Evolutionary conservation across 805 yeast genomes (phyloP).

Genomic region (Barnettozyma populi): DNA sequence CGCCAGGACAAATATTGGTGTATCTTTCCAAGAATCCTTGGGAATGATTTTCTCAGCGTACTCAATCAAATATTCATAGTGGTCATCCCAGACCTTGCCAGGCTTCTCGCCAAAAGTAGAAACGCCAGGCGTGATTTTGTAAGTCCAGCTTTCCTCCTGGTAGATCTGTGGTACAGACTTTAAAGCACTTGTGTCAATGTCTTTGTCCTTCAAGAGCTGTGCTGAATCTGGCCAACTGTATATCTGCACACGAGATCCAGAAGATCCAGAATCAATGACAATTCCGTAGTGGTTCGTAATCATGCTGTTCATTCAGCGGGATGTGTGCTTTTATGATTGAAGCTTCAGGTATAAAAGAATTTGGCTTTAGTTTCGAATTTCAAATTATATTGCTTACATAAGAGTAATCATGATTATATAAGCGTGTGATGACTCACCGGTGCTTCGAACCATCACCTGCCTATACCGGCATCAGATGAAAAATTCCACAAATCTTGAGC

Average conservation of each 20-base stretch:
- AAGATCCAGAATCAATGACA: constrained; percentile 92
- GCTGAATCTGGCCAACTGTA: constrained; percentile 69
- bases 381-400: neutral
- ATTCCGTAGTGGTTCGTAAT: constrained; percentile 57
- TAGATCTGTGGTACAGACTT: constrained; percentile 63
- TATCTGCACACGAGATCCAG: constrained; percentile 85
- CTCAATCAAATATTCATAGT: constrained; percentile 57
- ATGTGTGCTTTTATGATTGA: too few species aligned
- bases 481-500: neutral
- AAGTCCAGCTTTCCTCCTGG: constrained; percentile 64
- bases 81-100: constrained; percentile 60
- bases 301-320: too few species aligned
- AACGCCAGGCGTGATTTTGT: constrained; percentile 78
- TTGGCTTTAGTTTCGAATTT: too few species aligned
- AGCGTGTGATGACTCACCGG: neutral
- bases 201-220: constrained; percentile 26
- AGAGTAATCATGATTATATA: neutral
- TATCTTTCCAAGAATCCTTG: constrained; percentile 44
- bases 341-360: neutral
- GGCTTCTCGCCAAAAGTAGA: constrained; percentile 58
- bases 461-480: neutral
- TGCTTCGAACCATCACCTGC: neutral
- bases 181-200: constrained; percentile 29
- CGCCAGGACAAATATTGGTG: constrained; percentile 88
- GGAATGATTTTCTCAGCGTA: constrained; percentile 76